Evolutionary conservation across 257 asterid species (phyloP), one percentile per base, ranked within the genome.

Genomic region (Forsythia suspensa): DNA sequence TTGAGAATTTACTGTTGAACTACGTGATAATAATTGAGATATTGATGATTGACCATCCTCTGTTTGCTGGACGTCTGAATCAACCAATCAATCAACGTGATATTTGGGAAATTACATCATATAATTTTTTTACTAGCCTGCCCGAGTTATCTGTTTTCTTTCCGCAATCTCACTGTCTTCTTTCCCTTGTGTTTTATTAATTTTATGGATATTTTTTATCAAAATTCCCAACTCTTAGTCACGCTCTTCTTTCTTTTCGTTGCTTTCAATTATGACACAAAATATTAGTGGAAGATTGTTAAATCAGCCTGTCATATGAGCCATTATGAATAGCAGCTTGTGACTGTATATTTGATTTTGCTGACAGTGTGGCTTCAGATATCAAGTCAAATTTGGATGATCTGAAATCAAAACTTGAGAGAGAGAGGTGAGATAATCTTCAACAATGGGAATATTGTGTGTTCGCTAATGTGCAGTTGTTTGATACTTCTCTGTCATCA

Each of bases 381-480:
- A 80, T 95, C 83, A 94, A 90, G 80, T 79, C 95, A 66, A 86
- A 80, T 83, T 82, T 91, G 80, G 95, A 93, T 77, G 97, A 91
- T 81, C 73, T 95, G 90, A 95, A 85, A 81, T 71, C 87, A 36
- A 93, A 91, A 83, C 86, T 93, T 41, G 99, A 93, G 87, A 93
- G 93, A 84, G 99, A 95, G 76, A 95, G 97, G 98, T 95, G 88
- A 87, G 77, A 78, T n/a, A 73, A 38, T 10, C 55, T 11, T 34
- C 68, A 51, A 29, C 6, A 67, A 36, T 46, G 21, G 36, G 21
- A 21, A 4, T 24, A 37, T 75, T 13, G 70, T 51, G 36, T 74
- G 74, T 24, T 29, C 10, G 0, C 15, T 7, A 34, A 59, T 3
- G 12, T 59, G 13, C 67, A n/a, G 12, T 20, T 20, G 36, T 76